Evolutionary conservation across 768 basidiomycete species (phyloP), one percentile per base, ranked within the genome.

Genomic region (Pisolithus orientalis): DNA sequence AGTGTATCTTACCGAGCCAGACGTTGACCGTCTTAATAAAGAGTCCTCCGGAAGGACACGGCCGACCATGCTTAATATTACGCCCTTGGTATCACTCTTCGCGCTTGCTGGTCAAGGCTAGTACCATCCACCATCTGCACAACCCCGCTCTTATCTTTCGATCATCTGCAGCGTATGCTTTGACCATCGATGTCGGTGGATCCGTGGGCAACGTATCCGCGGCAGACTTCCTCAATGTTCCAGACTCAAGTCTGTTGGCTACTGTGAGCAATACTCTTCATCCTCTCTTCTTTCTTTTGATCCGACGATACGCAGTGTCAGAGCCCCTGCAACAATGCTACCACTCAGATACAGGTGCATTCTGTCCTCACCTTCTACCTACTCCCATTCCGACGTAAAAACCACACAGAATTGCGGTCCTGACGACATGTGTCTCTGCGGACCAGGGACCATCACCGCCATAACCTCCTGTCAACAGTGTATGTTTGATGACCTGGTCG

Each of bases 401-500:
- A 14, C 21, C 14, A 34, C 34, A 34, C 14, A 34, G 61, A 65
- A 59, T 24, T 87, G 86, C 65, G 63, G 64, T 16, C 69, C 54
- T 9, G 56, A 80, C 55, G 65, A 76, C 32, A 53, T 56, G 17
- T 89, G 87, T 63, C 72, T 86, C 25, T 90, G 87, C 72, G 59
- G 53, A 16, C 53, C 66, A 13, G 61, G 53, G 7, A 77, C 77
- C 3, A 72, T 80, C 31, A 52, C 63, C 1, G 57, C 68, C 1
- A 65, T 90, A 51, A 66, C 72, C 2, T 47, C 59, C 32, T 86
- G 86, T 68, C 77, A 90, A 64, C 80, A 83, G 59, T 90, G 87
- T 72, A 77, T 85, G 75, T 82, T 85, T 61, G 63, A 67, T 39
- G 69, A 70, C 52, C 68, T 87, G 27, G 75, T 90, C 56, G 59